Conservation (phyloP, 2,329 filamentous ascomycete species). For the Aureobasidium subglaciale region DNA sequence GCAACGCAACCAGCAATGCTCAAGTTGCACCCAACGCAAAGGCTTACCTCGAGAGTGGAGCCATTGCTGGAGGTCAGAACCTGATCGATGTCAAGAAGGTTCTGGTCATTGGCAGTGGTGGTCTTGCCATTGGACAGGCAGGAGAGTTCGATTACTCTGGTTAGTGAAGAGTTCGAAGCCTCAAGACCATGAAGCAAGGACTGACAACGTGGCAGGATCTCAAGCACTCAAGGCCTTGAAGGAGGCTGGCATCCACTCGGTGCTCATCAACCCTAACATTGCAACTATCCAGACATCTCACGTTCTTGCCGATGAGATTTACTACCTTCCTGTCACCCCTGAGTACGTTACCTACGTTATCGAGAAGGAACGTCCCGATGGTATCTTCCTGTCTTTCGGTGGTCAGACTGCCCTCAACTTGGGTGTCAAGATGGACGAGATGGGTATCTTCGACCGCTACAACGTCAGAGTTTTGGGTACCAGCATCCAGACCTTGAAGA, state of each 20-base stretch:
- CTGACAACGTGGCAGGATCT: slow-evolving; percentile 54
- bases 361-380: slow-evolving; percentile 89
- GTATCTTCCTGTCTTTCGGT: slow-evolving; percentile 94
- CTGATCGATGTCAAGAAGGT: slow-evolving; percentile 93
- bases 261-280: slow-evolving; percentile 97
- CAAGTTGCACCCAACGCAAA: slow-evolving; percentile 73
- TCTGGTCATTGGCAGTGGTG: slow-evolving; percentile 89
- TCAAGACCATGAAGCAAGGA: not conserved
- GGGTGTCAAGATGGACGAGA: slow-evolving; percentile 93
- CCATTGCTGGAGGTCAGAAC: slow-evolving; percentile 67
- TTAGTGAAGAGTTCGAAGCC: slow-evolving; percentile 38
- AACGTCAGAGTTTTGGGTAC: slow-evolving; percentile 94
- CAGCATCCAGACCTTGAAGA: slow-evolving; percentile 87
- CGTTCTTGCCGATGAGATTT: slow-evolving; percentile 91
- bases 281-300: slow-evolving; percentile 98
- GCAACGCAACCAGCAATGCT: slow-evolving; percentile 32
- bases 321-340: slow-evolving; percentile 94
- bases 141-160: slow-evolving; percentile 99
- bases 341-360: slow-evolving; percentile 98
- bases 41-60: slow-evolving; percentile 83
- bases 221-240: slow-evolving; percentile 96
- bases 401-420: slow-evolving; percentile 95
- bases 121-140: slow-evolving; percentile 92
- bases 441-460: slow-evolving; percentile 91
- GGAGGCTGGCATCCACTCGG: slow-evolving; percentile 83